These are phyloP conservation scores for Fusarium domesticum DNA, from an alignment of 2,329 filamentous ascomycete genomes.

Conservation along the genomic window DNA sequence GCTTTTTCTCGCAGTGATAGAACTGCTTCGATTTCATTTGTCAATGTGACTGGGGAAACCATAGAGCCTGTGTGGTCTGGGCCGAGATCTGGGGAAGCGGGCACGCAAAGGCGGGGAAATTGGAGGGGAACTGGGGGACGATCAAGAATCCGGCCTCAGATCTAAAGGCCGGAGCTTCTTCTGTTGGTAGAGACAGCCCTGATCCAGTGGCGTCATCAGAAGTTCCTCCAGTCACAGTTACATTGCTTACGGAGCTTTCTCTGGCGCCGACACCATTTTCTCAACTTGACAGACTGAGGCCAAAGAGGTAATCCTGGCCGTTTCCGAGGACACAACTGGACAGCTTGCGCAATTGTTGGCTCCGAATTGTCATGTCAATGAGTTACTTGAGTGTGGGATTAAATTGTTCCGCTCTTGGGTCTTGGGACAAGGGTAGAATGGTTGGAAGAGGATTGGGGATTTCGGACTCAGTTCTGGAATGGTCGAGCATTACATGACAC, in stretches of 20 bases:
- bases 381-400: too few species aligned
- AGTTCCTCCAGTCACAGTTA: not conserved
- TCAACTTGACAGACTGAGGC: too few species aligned
- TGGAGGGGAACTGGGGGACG: not conserved
- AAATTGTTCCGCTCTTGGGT: too few species aligned
- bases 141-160: constrained; percentile 15
- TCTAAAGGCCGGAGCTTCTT: constrained; percentile 11
- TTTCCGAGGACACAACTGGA: too few species aligned
- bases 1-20: not conserved
- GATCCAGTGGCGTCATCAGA: not conserved
- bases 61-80: constrained; percentile 4
- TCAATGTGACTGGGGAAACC: constrained; percentile 14
- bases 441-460: too few species aligned
- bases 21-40: not conserved
- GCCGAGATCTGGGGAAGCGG: constrained; percentile 14
- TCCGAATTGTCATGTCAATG: too few species aligned
- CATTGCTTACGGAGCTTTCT: not conserved
- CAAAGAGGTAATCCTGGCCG: too few species aligned
- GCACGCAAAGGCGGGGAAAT: constrained; percentile 13
- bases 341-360: too few species aligned
- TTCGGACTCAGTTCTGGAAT: too few species aligned
- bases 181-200: not conserved
- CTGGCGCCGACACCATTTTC: too few species aligned
- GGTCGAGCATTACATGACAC: too few species aligned
- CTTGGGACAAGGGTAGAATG: too few species aligned